phyloP scores from a whole-genome alignment of 2,329 filamentous ascomycete species.

The Aspergillaceae sp. region DNA sequence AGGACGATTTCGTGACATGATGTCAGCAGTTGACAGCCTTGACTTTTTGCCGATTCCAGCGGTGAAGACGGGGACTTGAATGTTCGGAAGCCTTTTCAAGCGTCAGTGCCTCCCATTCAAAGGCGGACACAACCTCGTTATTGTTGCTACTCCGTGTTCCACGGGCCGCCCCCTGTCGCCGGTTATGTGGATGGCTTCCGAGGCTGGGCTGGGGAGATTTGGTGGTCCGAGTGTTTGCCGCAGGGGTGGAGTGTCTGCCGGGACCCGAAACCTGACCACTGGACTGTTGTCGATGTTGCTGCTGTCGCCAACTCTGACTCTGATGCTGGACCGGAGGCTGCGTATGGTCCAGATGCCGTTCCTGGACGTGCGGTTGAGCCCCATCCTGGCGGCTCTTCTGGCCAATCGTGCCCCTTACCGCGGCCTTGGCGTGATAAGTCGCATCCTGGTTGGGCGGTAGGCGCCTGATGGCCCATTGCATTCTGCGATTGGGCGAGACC shows the following conservation, averaged over 20 bases:
- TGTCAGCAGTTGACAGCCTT: background rate
- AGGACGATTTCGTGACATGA: constrained; percentile 37
- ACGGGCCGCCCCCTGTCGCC: constrained; percentile 15
- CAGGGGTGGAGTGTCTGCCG: background rate
- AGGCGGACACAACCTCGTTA: constrained; percentile 13
- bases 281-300: background rate
- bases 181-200: constrained; percentile 7
- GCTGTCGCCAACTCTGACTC: background rate
- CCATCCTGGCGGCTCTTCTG: background rate
- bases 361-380: background rate
- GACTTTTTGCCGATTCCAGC: constrained; percentile 5
- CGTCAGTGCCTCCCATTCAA: constrained; percentile 21
- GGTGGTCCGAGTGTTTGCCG: background rate
- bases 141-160: constrained; percentile 15
- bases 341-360: background rate
- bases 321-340: background rate
- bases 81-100: constrained; percentile 10
- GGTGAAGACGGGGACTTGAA: constrained; percentile 1
- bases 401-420: background rate
- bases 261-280: background rate
- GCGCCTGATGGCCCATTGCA: constrained; percentile 8
- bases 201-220: background rate
- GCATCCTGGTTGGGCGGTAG: constrained; percentile 5
- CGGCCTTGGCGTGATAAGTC: background rate
- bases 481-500: constrained; percentile 10